These are phyloP conservation scores for Hyaloscypha finlandica DNA, from an alignment of 495 filamentous ascomycete genomes.

Conservation along the genomic window DNA sequence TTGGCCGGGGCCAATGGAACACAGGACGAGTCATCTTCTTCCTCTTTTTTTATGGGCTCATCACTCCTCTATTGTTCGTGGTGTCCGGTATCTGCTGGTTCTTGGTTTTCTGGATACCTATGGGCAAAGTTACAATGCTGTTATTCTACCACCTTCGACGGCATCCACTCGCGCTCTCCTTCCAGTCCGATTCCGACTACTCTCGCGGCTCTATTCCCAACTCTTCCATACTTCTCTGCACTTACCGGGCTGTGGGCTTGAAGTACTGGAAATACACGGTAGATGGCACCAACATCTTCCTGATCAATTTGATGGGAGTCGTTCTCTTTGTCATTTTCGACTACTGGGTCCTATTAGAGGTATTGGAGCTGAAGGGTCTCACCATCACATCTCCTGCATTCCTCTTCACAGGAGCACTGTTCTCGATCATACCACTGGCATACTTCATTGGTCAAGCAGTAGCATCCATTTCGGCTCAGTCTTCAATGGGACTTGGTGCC, in stretches of 20 bases:
- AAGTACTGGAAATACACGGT: conserved; percentile 99
- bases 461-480: conserved; percentile 98
- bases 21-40: conserved; percentile 94
- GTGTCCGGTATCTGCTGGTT: conserved; percentile 92
- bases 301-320: conserved; percentile 92
- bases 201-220: conserved; percentile 69
- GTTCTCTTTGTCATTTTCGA: conserved; percentile 93
- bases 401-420: conserved; percentile 79
- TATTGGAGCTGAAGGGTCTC: conserved; percentile 63
- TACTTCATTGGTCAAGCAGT: conserved; percentile 99
- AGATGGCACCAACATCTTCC: conserved; percentile 97
- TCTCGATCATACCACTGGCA: conserved; percentile 95
- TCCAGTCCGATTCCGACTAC: conserved; percentile 81
- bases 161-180: conserved; percentile 89
- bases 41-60: conserved; percentile 90
- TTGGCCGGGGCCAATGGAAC: conserved; percentile 96
- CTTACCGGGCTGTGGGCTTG: conserved; percentile 89
- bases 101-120: conserved; percentile 96
- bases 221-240: conserved; percentile 90
- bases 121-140: conserved; percentile 92
- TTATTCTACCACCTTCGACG: conserved; percentile 89
- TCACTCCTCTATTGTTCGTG: conserved; percentile 84
- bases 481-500: conserved; percentile 98
- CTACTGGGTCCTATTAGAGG: conserved; percentile 71
- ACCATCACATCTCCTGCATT: conserved; percentile 78